Percentiles rank a stretch among this genome's conserved stretches.
These are phyloP conservation scores for Dichotomocladium elegans DNA, from an alignment of 371 early-diverging fungal species.

Conservation along the genomic window DNA sequence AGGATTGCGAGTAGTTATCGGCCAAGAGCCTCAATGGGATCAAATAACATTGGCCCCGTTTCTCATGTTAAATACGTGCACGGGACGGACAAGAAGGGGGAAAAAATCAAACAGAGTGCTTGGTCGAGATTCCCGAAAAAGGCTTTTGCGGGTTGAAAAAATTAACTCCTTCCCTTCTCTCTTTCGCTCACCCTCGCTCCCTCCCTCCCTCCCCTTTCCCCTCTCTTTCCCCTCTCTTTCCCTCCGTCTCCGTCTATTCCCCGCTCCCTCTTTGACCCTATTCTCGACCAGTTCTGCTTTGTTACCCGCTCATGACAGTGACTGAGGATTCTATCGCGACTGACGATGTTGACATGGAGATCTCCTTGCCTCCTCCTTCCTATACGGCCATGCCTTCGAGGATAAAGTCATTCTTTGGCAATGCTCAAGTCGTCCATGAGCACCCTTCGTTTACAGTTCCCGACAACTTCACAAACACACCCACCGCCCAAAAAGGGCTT, in stretches of 20 bases:
- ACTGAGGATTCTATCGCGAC: background rate
- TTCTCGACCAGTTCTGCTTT: too few relatives aligned
- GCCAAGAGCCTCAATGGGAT: too few relatives aligned
- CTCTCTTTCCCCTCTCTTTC: background rate
- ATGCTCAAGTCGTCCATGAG: background rate
- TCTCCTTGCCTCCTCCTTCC: slow-evolving; percentile 38
- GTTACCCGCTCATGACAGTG: slow-evolving; percentile 4
- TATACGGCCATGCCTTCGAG: slow-evolving; percentile 27
- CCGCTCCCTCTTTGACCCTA: background rate
- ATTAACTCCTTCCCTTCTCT: too few relatives aligned
- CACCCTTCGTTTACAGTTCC: slow-evolving; percentile 27
- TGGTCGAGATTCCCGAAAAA: too few relatives aligned
- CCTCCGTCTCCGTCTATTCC: background rate
- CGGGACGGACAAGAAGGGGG: too few relatives aligned
- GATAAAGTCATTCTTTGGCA: slow-evolving; percentile 27
- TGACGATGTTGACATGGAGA: slow-evolving; percentile 21
- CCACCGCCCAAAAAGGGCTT: slow-evolving; percentile 10
- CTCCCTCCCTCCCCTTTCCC: background rate
- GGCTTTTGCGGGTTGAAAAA: too few relatives aligned
- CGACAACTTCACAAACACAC: slow-evolving; percentile 27
- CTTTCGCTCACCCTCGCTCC: too few relatives aligned
- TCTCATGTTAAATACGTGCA: too few relatives aligned
- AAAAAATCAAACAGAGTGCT: too few relatives aligned
- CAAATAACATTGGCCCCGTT: too few relatives aligned
- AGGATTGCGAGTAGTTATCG: too few relatives aligned